Evolutionary conservation across 371 early-diverging fungal genomes (phyloP), one percentile per base, ranked within the genome.

Genomic region (Circinella minor): DNA sequence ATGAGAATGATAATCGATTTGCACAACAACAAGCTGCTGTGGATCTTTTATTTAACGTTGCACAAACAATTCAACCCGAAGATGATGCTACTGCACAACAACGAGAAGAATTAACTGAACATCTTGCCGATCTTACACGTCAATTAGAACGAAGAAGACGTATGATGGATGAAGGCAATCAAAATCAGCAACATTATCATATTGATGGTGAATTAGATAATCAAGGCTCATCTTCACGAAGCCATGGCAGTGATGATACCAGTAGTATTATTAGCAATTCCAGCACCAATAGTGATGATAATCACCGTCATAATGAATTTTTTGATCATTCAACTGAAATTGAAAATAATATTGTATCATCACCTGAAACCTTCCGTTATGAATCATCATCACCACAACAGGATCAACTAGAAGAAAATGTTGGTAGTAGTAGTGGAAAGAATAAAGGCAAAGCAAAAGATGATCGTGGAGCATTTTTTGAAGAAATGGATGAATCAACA

Each of bases 1-100:
- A 47, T 15, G 47, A 51, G 1, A 15, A 51, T n/a, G 51, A 51
- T 51, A n/a, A 51, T n/a, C 51, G 51, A n/a, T 49, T 49, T 47
- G 36, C 18, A 14, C 65, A 65, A 48, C 65, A 65, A 54, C 51
- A 48, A 36, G 37, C 37, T 15, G 65, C 65, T n/a, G 57, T 57
- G 13, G 57, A 57, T 34, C 7, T 34, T 10, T 34, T 57, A n/a
- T 34, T 57, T 34, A 18, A 57, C 27, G 57, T 34, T 7, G 57
- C 57, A 18, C 57, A 57, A n/a, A 27, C 20, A 5, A 18, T 57
- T 57, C 57, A 57, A 34, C 20, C 57, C 9, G 34, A 57, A 1
- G 57, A 57, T 34, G 57, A 57, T n/a, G 57, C 57, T 27, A 14
- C 57, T 10, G 57, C 57, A 10, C 57, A 57, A 34, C 57, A 57